A percentile compares a stretch with the other conserved stretches of the same genome.
These are phyloP conservation scores for Dryas octopetala DNA, from an alignment of 306 rosid species.

Conservation along the genomic window DNA sequence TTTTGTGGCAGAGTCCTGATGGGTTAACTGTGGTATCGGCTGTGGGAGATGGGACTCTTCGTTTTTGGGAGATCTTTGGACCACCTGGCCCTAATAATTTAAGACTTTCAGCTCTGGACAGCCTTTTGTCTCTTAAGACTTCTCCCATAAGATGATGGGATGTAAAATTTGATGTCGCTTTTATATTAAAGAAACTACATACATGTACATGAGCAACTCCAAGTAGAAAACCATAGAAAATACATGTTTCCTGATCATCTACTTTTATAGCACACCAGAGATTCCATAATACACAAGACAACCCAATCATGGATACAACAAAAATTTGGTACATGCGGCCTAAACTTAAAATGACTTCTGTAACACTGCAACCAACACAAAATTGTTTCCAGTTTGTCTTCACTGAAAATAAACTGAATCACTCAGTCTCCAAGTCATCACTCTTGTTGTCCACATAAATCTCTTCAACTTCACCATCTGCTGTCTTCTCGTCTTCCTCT, in stretches of 20 bases:
- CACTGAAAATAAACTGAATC: slow-evolving; percentile 9
- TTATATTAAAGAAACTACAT: background rate
- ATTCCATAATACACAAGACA: too few relatives aligned
- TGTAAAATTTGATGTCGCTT: background rate
- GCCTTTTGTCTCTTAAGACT: slow-evolving; percentile 52
- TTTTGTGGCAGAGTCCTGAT: slow-evolving; percentile 66
- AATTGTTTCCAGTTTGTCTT: background rate
- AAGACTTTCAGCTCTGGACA: slow-evolving; percentile 40
- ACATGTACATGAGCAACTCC: background rate
- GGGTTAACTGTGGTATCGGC: slow-evolving; percentile 74
- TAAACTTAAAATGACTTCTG: slow-evolving; percentile 12
- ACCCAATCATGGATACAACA: background rate
- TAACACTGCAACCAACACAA: slow-evolving; percentile 3
- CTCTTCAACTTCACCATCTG: slow-evolving; percentile 31
- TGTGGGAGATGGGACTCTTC: slow-evolving; percentile 72
- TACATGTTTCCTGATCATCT: background rate
- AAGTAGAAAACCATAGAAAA: background rate
- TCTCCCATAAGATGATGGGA: slow-evolving; percentile 57
- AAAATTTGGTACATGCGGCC: background rate
- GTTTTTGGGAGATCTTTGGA: slow-evolving; percentile 71
- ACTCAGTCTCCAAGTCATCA: slow-evolving; percentile 40
- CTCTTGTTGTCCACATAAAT: slow-evolving; percentile 38
- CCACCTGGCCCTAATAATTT: slow-evolving; percentile 38
- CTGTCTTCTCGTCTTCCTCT: slow-evolving; percentile 33
- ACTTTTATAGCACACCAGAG: too few relatives aligned